Conservation (phyloP, 305 asterid species). For the Solanum hybrid region DNA sequence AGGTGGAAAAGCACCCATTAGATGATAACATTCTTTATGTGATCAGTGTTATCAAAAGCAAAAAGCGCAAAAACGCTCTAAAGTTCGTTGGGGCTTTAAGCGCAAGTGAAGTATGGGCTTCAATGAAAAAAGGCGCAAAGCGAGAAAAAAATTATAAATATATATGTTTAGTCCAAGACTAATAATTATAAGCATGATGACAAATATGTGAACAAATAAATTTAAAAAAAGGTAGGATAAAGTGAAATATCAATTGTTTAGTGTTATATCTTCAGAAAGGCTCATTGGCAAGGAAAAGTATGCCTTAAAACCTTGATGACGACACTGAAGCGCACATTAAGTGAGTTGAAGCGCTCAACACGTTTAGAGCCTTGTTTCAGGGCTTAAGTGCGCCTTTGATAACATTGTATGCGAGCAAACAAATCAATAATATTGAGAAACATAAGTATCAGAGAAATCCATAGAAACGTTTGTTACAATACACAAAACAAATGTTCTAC, state of each 20-base stretch:
- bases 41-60: background rate
- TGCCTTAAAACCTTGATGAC: background rate
- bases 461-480: background rate
- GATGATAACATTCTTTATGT: background rate
- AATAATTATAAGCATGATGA: background rate
- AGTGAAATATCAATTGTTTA: background rate
- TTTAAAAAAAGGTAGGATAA: background rate
- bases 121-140: background rate
- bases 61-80: background rate
- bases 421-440: background rate
- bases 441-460: background rate
- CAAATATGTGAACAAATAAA: background rate
- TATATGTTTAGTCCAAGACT: background rate
- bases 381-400: background rate
- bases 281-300: background rate
- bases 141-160: background rate
- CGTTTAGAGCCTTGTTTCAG: background rate
- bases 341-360: background rate
- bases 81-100: background rate
- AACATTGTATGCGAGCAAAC: background rate
- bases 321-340: background rate
- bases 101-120: background rate
- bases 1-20: background rate
- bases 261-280: background rate
- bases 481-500: background rate